These are phyloP conservation scores for Sideroxylon spinosum DNA, from an alignment of 179 eudicot species.

Conservation along the genomic window DNA sequence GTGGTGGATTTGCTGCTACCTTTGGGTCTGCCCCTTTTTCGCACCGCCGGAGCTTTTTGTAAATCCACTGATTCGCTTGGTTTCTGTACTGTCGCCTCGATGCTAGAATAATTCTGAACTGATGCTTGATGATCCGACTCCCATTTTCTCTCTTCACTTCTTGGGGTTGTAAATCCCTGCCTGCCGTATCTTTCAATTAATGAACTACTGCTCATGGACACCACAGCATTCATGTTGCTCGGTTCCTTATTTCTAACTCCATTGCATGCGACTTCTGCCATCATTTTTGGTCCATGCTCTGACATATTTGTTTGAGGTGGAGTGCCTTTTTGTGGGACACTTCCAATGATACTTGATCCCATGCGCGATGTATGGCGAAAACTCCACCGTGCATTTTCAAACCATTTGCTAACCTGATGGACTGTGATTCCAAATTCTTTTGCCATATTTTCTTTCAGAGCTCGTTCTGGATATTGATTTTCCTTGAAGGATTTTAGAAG, in stretches of 20 bases:
- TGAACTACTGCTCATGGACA: conserved; percentile 2
- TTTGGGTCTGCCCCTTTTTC: conserved; percentile 5
- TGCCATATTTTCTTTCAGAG: conserved; percentile 63
- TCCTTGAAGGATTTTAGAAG: conserved; percentile 65
- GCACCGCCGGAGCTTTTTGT: conserved; percentile 19
- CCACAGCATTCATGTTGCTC: conserved; percentile 20
- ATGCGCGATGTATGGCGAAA: conserved; percentile 41
- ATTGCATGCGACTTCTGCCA: neutral
- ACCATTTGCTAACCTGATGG: conserved; percentile 73
- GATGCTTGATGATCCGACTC: conserved; percentile 18
- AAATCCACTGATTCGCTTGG: conserved; percentile 20
- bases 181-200: conserved; percentile 12
- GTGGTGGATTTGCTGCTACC: too few species aligned
- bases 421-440: conserved; percentile 56
- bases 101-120: neutral
- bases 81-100: conserved; percentile 12
- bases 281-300: conserved; percentile 8
- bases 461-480: conserved; percentile 69
- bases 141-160: conserved; percentile 31
- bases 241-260: conserved; percentile 16
- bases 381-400: conserved; percentile 78
- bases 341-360: conserved; percentile 33
- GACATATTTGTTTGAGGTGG: conserved; percentile 8
- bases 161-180: conserved; percentile 21
- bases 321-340: conserved; percentile 17